Evolutionary conservation across 331 rosid genomes (phyloP).

Genomic region (Rosa hybrid): DNA sequence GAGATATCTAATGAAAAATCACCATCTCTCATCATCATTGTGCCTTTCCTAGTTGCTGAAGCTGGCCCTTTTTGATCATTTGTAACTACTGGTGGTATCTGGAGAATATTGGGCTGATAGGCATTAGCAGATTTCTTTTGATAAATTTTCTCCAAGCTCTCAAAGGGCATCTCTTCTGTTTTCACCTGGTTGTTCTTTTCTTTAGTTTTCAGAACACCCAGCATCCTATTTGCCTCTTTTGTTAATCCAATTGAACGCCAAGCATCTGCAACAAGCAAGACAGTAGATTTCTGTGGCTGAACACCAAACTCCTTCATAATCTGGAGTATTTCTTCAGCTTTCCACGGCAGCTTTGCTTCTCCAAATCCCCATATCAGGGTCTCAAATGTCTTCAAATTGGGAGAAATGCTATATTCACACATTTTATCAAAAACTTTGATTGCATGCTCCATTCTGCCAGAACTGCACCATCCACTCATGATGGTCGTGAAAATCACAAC

Average conservation of each 20-base stretch:
- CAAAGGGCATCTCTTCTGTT: slow-evolving; percentile 31
- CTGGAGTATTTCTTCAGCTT: slow-evolving; percentile 67
- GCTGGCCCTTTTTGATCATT: slow-evolving; percentile 47
- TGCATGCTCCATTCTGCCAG: slow-evolving; percentile 66
- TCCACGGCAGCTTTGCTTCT: slow-evolving; percentile 66
- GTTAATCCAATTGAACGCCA: slow-evolving; percentile 59
- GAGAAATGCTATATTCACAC: slow-evolving; percentile 56
- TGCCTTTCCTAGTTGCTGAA: slow-evolving; percentile 41
- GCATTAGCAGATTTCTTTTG: slow-evolving; percentile 43
- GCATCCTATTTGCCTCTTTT: slow-evolving; percentile 53
- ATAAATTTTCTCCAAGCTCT: slow-evolving; percentile 30
- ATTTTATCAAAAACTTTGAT: slow-evolving; percentile 53
- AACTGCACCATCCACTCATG: slow-evolving; percentile 74
- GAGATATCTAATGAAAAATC: slow-evolving; percentile 43
- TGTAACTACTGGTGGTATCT: slow-evolving; percentile 41
- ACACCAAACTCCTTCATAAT: slow-evolving; percentile 53
- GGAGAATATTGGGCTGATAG: slow-evolving; percentile 39
- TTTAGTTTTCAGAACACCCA: slow-evolving; percentile 27
- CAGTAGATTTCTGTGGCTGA: slow-evolving; percentile 53
- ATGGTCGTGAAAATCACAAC: slow-evolving; percentile 67
- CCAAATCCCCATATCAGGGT: slow-evolving; percentile 64
- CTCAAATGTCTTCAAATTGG: slow-evolving; percentile 76
- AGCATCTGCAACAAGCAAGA: slow-evolving; percentile 62
- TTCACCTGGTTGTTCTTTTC: slow-evolving; percentile 19
- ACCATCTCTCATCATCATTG: slow-evolving; percentile 43